Base-by-base conservation (phyloP, 1,284 basidiomycete species). In the Xerocomus minutiporus region DNA sequence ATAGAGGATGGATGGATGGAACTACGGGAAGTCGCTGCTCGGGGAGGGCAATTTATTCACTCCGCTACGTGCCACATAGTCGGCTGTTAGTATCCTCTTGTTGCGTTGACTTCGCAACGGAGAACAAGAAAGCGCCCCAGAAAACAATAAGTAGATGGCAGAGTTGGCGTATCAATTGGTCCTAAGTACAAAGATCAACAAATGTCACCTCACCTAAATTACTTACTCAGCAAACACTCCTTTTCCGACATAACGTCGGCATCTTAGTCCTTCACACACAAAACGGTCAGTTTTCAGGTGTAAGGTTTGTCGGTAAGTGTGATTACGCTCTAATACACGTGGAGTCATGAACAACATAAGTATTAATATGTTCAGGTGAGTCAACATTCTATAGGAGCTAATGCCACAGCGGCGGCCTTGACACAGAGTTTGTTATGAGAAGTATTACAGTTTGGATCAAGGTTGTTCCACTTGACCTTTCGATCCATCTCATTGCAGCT, bases 151-250 rank as follows among this genome's bases (percentile, higher is more conserved):
- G 3, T 17, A 17, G 17, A 1, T 17, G 17, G 17, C 39, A 44
- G 8, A 32, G 7, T 32, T 7, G 5, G 38, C 49, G 23, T 7
- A 31, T 50, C 54, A 50, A 36, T 29, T 1, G 36, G 11, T 17
- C 17, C 17, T 17, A 17, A 17, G 17, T 32, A 61, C 61, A 59
- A 25, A 36, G 57, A 53, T 43, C 59, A 40, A 63, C 36, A 59
- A 35, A 17, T 4, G 17, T 20, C 8, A 38, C 13, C 17, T 17
- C 17, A 17, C 17, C 17, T 17, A 17, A 17, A 17, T 17, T 17
- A 17, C 36, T 38, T 38, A 38, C 36, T 20, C 17, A 38, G 17
- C 17, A 38, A n/a, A 38, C 17, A 9, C n/a, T 36, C 35, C 12
- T 5, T 36, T 36, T 9, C 6, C 34, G 31, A 11, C 31, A 32